phyloP scores from a whole-genome alignment of 495 filamentous ascomycete species.

The Astrothelium subdiscretum region DNA sequence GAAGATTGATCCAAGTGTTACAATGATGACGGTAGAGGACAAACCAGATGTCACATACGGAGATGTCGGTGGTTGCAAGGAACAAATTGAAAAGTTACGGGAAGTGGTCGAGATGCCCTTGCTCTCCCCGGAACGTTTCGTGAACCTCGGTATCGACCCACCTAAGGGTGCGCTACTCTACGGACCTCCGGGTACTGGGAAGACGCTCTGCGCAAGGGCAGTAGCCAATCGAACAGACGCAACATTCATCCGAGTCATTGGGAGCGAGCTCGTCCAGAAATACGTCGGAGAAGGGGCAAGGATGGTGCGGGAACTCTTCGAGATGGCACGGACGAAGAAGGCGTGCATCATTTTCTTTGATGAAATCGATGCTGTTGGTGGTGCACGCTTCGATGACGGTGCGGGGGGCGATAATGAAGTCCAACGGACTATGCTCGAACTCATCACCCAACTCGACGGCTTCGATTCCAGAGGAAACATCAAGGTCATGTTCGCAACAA shows the following conservation, averaged over 20 bases:
- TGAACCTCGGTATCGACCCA: conserved; percentile 93
- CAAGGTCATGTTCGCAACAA: conserved; percentile 99
- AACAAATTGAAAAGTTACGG: conserved; percentile 96
- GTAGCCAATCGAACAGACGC: conserved; percentile 96
- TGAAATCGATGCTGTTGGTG: conserved; percentile 95
- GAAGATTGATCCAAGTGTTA: conserved; percentile 97
- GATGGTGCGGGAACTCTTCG: conserved; percentile 97
- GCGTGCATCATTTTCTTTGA: conserved; percentile 99
- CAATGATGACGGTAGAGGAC: conserved; percentile 99
- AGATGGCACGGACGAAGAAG: conserved; percentile 99
- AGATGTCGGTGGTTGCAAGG: conserved; percentile 97
- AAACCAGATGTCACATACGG: conserved; percentile 99
- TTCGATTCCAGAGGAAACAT: conserved; percentile 98
- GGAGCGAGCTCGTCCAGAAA: conserved; percentile 93
- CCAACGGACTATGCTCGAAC: conserved; percentile 97
- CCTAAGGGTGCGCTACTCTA: conserved; percentile 96
- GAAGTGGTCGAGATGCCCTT: conserved; percentile 98
- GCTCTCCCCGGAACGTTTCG: conserved; percentile 91
- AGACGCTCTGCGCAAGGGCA: conserved; percentile 93
- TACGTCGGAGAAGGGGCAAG: conserved; percentile 96
- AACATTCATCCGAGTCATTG: conserved; percentile 97
- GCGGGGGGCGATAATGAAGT: conserved; percentile 98
- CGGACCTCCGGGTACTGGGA: conserved; percentile 92
- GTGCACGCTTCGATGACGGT: conserved; percentile 96
- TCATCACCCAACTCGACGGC: conserved; percentile 95